Conservation (phyloP, 371 early-diverging fungal species). For the Rhizopus sp. region DNA sequence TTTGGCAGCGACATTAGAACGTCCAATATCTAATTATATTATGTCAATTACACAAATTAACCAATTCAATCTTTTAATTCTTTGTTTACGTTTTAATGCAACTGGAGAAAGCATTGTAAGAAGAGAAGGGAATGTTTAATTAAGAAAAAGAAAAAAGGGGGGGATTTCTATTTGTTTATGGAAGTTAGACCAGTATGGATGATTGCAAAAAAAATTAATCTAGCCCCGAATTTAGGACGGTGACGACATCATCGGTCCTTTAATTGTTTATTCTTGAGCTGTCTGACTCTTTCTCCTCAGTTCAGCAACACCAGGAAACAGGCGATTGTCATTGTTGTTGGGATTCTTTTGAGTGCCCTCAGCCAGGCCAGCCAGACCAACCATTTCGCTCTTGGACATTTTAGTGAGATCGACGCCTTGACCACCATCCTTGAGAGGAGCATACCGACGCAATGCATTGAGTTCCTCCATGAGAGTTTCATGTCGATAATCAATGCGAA, state of each 20-base stretch:
- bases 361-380: slow-evolving; percentile 29
- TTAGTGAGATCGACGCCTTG: background rate
- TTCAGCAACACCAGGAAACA: no score
- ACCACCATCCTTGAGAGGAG: slow-evolving; percentile 5
- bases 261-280: no score
- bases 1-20: slow-evolving; percentile 28
- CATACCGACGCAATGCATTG: slow-evolving; percentile 47
- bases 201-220: no score
- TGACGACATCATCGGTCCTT: no score
- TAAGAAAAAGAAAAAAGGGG: background rate
- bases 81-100: slow-evolving; percentile 31
- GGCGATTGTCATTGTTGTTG: no score
- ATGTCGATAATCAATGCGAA: slow-evolving; percentile 82
- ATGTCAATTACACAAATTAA: no score
- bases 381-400: slow-evolving; percentile 21
- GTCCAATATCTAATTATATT: slow-evolving; percentile 32
- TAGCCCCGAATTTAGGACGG: no score
- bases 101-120: slow-evolving; percentile 26
- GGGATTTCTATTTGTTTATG: no score
- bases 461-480: slow-evolving; percentile 85
- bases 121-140: slow-evolving; percentile 6
- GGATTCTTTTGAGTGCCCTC: slow-evolving; percentile 14
- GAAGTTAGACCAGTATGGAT: no score
- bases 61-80: background rate
- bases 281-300: no score